Evolutionary conservation across 345 rosid genomes (phyloP), one percentile per base, ranked within the genome.

Genomic region (Hevea brasiliensis): DNA sequence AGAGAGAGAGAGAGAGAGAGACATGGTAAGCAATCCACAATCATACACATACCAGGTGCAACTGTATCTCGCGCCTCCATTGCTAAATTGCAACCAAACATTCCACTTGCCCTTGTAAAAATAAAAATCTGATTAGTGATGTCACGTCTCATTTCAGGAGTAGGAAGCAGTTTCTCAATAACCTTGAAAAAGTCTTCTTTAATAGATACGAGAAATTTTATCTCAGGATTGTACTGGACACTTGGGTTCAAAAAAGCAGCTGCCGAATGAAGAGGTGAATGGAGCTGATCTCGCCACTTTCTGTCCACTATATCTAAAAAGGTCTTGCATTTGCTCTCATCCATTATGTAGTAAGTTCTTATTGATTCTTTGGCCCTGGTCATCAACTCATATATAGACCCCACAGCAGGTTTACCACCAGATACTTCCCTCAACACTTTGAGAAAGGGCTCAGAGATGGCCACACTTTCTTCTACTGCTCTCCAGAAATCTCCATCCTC

Each of bases 311-410:
- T 90, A 66, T 90, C 93, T 66, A 85, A 82, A 65, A 92, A 87
- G 4, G 84, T 86, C 87, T 87, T 89, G 74, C 93, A 90, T 88
- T 92, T 92, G 41, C 80, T 83, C 81, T 92, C 96, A 55, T 90
- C 96, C 98, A 92, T 88, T 70, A 92, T 92, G 70, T 88, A 90
- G 82, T 90, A 92, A 24, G 98, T 92, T 79, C 89, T 84, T 66
- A 92, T 87, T 0, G 91, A 90, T 76, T 92, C 98, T 83, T 90
- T 90, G 3, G 94, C 98, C 79, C 82, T 81, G 3, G 89, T 89
- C 98, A 92, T 90, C 62, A 88, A 83, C 83, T 92, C 98, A 17
- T 92, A 92, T 41, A 92, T 87, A 58, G 86, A 89, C 50, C 96
- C 96, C 55, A 90, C 83, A 11, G 89, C 87, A 27, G 91, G 92